Base-by-base conservation (phyloP, 23 red algal genomes). In the Gracilaria vermiculophylla region DNA sequence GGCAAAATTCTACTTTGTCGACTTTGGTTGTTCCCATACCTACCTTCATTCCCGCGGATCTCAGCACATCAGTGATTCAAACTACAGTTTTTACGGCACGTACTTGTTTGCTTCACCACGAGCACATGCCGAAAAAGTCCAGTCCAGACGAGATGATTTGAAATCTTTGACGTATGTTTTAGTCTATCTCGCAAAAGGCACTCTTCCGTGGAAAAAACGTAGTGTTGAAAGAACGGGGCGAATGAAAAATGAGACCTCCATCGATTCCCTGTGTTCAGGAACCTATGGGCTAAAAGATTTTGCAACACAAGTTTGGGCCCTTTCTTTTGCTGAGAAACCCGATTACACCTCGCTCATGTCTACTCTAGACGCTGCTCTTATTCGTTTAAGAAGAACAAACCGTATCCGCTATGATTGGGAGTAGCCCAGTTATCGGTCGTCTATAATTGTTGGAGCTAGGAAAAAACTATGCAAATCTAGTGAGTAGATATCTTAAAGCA, bases 21-120 rank as follows among this genome's bases (percentile, higher is more conserved):
- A 83, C 27, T 83, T 83, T 64, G 79, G 79, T 37, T 44, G 53
- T n/a, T 35, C 79, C 15, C 52, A 48, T n/a, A 67, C 21, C 9
- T 83, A 45, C 32, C 20, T 43, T 14, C 6, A 48, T 50, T 1
- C n/a, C 44, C 4, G 43, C 27, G 34, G 34, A 2, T 64, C 58
- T 15, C 53, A 43, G 27, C 79, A 83, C n/a, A 60, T 83, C n/a
- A 58, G 27, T 3, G 58, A 83, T 45, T 51, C 44, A 1, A 45
- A 31, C 0, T 25, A 15, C 24, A 62, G 54, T 62, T 35, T 62
- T n/a, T 51, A 51, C 31, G 79, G 79, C 17, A 83, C 79, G 11
- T 0, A 9, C 12, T 41, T 61, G 79, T 83, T 62, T 83, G 53
- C 53, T 6, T 43, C 79, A 17, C 55, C 58, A 7, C 33, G 58